Conservation (phyloP, 495 filamentous ascomycete species). For the Tuber umbilicatum region DNA sequence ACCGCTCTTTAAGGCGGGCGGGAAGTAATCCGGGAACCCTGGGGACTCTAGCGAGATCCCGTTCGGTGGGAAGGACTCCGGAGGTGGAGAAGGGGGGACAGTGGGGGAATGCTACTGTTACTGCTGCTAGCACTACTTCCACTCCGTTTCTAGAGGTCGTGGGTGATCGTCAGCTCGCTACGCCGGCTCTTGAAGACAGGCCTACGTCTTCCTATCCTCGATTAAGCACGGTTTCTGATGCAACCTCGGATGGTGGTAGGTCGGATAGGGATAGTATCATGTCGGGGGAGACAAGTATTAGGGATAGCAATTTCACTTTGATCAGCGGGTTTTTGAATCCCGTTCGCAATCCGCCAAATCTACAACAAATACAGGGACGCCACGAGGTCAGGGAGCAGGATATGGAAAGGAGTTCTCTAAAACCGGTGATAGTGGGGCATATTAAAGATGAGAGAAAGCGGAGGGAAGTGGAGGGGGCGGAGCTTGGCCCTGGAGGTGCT, state of each 20-base stretch:
- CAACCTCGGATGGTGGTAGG: slow-evolving; percentile 27
- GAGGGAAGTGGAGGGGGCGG: slow-evolving; percentile 6
- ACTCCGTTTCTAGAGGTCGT: slow-evolving; percentile 1
- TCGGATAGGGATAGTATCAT: slow-evolving; percentile 29
- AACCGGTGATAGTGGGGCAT: slow-evolving; percentile 21
- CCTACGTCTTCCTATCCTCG: slow-evolving; percentile 28
- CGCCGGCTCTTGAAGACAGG: slow-evolving; percentile 23
- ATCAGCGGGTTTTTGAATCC: slow-evolving; percentile 30
- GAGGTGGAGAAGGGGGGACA: slow-evolving; percentile 41
- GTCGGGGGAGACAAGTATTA: slow-evolving; percentile 23
- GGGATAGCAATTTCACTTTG: slow-evolving; percentile 35
- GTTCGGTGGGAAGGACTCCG: slow-evolving; percentile 51
- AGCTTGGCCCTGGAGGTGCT: not conserved
- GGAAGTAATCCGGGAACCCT: slow-evolving; percentile 43
- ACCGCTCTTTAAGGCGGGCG: slow-evolving; percentile 54
- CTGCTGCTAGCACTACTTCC: slow-evolving; percentile 7
- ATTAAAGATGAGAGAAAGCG: slow-evolving; percentile 10
- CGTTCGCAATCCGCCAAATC: slow-evolving; percentile 24
- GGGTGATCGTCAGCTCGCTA: slow-evolving; percentile 8
- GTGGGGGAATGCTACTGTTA: slow-evolving; percentile 5
- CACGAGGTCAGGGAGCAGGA: not conserved
- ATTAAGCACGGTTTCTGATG: slow-evolving; percentile 32
- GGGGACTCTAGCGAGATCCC: slow-evolving; percentile 43
- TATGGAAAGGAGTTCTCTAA: slow-evolving; percentile 22
- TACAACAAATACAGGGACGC: slow-evolving; percentile 16